Evolutionary conservation across 2,329 filamentous ascomycete genomes (phyloP).

Genomic region (Aureobasidium vineae): DNA sequence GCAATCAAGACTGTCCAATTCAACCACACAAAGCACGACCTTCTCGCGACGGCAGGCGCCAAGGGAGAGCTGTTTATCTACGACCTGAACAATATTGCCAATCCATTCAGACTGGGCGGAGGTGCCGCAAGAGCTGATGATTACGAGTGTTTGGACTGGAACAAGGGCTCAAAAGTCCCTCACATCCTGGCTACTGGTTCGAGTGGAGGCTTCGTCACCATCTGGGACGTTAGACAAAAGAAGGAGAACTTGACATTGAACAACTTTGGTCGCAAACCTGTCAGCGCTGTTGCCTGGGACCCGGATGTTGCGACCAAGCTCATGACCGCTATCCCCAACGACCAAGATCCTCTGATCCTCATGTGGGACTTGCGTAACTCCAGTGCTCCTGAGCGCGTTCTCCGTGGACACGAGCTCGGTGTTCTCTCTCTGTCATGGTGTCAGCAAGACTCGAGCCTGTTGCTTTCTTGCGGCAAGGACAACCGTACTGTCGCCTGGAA

Average conservation of each 20-base stretch:
- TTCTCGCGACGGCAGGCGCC: conserved; percentile 86
- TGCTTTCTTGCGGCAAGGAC: conserved; percentile 94
- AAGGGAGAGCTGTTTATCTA: conserved; percentile 97
- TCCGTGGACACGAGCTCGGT: conserved; percentile 91
- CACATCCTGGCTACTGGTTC: conserved; percentile 96
- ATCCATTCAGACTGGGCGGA: conserved; percentile 85
- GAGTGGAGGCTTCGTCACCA: conserved; percentile 89
- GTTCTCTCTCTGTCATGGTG: conserved; percentile 96
- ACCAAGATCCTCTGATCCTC: conserved; percentile 81
- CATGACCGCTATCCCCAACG: conserved; percentile 85
- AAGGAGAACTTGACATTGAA: conserved; percentile 96
- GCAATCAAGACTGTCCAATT: conserved; percentile 95
- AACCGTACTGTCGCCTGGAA: conserved; percentile 97
- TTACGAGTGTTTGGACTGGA: conserved; percentile 96
- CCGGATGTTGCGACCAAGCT: conserved; percentile 91
- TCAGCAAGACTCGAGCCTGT: conserved; percentile 78
- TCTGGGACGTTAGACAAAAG: conserved; percentile 98
- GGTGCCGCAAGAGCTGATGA: conserved; percentile 87
- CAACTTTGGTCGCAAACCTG: conserved; percentile 80
- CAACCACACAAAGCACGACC: conserved; percentile 87
- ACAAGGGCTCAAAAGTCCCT: conserved; percentile 77
- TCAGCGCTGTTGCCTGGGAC: conserved; percentile 96
- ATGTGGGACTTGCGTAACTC: conserved; percentile 96
- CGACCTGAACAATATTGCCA: conserved; percentile 85
- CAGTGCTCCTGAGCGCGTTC: conserved; percentile 83